phyloP scores from a whole-genome alignment of 306 rosid genomes.

The Spatholobus suberectus region DNA sequence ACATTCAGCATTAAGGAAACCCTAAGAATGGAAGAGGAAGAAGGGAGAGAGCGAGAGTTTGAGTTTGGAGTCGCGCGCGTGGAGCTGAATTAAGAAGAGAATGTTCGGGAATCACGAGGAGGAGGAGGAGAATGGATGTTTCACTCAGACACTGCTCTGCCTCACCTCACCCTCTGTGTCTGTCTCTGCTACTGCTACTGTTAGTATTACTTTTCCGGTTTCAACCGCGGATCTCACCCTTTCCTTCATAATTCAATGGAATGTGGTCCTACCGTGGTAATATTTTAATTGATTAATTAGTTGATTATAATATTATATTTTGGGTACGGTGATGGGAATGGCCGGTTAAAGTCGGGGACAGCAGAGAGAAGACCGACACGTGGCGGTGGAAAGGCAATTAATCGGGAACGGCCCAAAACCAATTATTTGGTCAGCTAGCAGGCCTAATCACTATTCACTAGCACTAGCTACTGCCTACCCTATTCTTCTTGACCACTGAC shows the following conservation, averaged over 20 bases:
- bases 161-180: neutral
- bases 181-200: neutral
- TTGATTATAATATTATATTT: neutral
- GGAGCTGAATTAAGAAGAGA: constrained; percentile 32
- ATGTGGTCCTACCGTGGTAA: neutral
- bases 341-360: constrained; percentile 20
- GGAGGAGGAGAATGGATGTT: constrained; percentile 12
- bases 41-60: neutral
- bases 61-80: neutral
- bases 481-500: neutral
- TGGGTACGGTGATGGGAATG: neutral
- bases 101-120: constrained; percentile 46
- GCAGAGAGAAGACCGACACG: neutral
- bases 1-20: constrained; percentile 48
- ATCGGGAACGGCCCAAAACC: neutral
- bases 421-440: constrained; percentile 25
- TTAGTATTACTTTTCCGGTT: neutral
- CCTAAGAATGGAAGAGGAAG: constrained; percentile 30
- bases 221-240: neutral
- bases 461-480: neutral
- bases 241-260: neutral
- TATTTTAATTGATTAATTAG: too few relatives aligned
- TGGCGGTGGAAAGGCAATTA: neutral
- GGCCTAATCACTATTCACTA: neutral
- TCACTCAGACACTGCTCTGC: constrained; percentile 37